Evolutionary conservation across 164 flowering plant species (phyloP).

Genomic region (Tinospora cordifolia): DNA sequence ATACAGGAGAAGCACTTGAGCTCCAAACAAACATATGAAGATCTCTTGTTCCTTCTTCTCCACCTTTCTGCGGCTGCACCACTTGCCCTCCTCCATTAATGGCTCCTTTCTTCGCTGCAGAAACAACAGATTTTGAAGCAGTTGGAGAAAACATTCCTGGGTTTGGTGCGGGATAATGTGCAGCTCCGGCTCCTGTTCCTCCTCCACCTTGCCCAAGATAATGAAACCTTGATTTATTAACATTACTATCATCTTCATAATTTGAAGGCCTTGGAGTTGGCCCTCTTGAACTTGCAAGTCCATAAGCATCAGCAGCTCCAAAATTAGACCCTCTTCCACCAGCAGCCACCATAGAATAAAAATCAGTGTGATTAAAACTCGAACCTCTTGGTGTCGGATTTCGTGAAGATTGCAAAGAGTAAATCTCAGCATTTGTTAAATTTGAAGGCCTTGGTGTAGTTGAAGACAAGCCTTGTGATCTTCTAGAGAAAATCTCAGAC

Average conservation of each 20-base stretch:
- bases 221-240: constrained; percentile 29
- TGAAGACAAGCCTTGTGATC: constrained; percentile 55
- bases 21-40: constrained; percentile 99
- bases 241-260: constrained; percentile 50
- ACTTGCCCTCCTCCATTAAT: constrained; percentile 34
- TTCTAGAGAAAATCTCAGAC: constrained; percentile 69
- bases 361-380: constrained; percentile 78
- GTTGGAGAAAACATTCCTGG: constrained; percentile 79
- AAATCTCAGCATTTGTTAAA: constrained; percentile 77
- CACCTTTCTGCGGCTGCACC: constrained; percentile 16
- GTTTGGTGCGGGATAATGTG: constrained; percentile 72
- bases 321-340: constrained; percentile 52
- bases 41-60: constrained; percentile 53
- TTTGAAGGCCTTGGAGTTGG: constrained; percentile 80
- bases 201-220: constrained; percentile 15
- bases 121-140: constrained; percentile 21
- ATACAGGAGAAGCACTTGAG: constrained; percentile 93
- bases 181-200: background rate
- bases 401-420: constrained; percentile 68
- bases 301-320: constrained; percentile 50
- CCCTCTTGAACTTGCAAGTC: constrained; percentile 45
- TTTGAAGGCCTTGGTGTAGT: constrained; percentile 74
- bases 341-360: constrained; percentile 72
- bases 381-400: constrained; percentile 83
- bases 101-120: constrained; percentile 27